Evolutionary conservation across 495 filamentous ascomycete genomes (phyloP).

Genomic region (Daldinia loculata): DNA sequence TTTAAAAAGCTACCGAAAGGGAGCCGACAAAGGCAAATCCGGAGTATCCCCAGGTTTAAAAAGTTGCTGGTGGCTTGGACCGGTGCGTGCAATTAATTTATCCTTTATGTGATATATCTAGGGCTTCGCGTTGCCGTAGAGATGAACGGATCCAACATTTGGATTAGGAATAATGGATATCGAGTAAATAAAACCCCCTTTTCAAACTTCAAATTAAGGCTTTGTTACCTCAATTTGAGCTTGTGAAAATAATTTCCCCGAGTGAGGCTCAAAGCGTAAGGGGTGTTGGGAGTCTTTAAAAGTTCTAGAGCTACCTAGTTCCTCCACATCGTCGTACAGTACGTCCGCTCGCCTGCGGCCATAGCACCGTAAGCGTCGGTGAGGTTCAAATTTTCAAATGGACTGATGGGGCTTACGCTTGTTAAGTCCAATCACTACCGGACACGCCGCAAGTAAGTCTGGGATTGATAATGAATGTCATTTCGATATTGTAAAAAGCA

Average conservation of each 20-base stretch:
- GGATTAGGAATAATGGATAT: conserved; percentile 10
- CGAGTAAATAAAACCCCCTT: not conserved
- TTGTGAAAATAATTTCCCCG: conserved; percentile 31
- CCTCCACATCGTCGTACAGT: conserved; percentile 31
- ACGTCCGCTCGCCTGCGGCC: conserved; percentile 3
- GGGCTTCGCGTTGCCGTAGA: conserved; percentile 4
- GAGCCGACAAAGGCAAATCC: conserved; percentile 20
- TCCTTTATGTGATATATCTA: not conserved
- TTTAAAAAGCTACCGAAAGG: conserved; percentile 21
- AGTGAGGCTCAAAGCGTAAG: conserved; percentile 28
- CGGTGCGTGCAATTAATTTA: conserved; percentile 20
- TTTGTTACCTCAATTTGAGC: conserved; percentile 4
- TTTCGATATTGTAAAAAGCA: conserved; percentile 25
- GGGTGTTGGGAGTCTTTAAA: conserved; percentile 12
- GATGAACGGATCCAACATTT: conserved; percentile 1
- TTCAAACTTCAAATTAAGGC: conserved; percentile 7
- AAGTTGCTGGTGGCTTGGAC: conserved; percentile 3
- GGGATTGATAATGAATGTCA: conserved; percentile 31
- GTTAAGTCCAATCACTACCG: conserved; percentile 29
- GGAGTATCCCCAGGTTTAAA: conserved; percentile 16
- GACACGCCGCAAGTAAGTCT: conserved; percentile 32
- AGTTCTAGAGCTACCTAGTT: conserved; percentile 25
- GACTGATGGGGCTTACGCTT: conserved; percentile 37
- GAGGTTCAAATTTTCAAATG: conserved; percentile 29
- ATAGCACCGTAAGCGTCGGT: conserved; percentile 26